Conservation (phyloP, 257 asterid species). For the Nicotiana undulata region DNA sequence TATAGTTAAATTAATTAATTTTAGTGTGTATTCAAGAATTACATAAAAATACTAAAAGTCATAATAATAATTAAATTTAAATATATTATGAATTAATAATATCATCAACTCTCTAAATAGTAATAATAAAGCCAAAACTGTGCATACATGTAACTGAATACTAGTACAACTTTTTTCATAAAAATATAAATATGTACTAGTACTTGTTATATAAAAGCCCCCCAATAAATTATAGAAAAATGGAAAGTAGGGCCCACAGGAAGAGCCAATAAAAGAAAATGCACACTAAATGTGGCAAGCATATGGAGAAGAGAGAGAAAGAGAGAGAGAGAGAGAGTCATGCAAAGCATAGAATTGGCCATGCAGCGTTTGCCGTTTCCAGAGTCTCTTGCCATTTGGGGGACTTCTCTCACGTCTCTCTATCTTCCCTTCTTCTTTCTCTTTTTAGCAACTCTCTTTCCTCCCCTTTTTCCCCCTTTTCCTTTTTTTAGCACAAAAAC, state of each 20-base stretch:
- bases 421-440: constrained; percentile 21
- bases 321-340: constrained; percentile 8
- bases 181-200: too few relatives aligned
- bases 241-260: not conserved
- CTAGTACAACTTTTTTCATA: too few relatives aligned
- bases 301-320: not conserved
- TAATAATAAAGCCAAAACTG: too few relatives aligned
- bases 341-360: constrained; percentile 23
- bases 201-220: too few relatives aligned
- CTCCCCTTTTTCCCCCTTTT: not conserved
- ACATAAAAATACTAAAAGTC: too few relatives aligned
- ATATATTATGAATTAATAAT: too few relatives aligned
- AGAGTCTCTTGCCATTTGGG: constrained; percentile 49
- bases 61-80: too few relatives aligned
- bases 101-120: too few relatives aligned
- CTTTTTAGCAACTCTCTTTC: constrained; percentile 24
- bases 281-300: not conserved
- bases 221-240: not conserved
- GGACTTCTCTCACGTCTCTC: constrained; percentile 32
- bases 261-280: not conserved
- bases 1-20: too few relatives aligned
- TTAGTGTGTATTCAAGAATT: too few relatives aligned
- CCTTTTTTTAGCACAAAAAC: not conserved
- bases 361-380: constrained; percentile 69
- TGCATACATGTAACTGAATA: too few relatives aligned